Conservation (phyloP, 768 basidiomycete genomes). For the Dacryopinax primogenitus region DNA sequence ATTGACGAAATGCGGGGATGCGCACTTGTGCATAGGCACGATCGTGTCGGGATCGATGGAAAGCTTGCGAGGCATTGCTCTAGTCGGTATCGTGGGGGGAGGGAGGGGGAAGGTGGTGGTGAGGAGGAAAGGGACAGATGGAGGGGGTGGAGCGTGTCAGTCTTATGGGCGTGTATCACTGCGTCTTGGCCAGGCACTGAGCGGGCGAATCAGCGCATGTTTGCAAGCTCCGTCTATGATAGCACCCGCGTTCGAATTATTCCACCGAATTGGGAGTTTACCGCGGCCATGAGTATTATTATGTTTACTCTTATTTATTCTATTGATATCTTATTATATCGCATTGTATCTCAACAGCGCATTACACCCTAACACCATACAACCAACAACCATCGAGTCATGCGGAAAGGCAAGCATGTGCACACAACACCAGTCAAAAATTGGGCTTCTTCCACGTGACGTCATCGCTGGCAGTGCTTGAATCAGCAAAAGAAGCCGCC, state of each 20-base stretch:
- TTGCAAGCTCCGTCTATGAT: too few species aligned
- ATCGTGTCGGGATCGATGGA: conserved; percentile 70
- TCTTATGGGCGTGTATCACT: not conserved
- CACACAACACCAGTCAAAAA: not conserved
- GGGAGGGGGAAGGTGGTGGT: not conserved
- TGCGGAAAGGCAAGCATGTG: not conserved
- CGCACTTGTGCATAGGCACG: conserved; percentile 67
- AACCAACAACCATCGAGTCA: not conserved
- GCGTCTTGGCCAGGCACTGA: too few species aligned
- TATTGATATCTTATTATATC: too few species aligned
- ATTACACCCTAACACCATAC: too few species aligned
- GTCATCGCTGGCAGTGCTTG: not conserved
- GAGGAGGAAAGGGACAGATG: not conserved
- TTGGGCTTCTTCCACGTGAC: not conserved
- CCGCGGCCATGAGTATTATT: too few species aligned
- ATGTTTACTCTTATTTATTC: too few species aligned
- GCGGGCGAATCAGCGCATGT: too few species aligned
- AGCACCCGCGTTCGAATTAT: too few species aligned
- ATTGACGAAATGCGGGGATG: conserved; percentile 14
- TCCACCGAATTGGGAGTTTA: too few species aligned
- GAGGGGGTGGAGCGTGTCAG: conserved; percentile 2
- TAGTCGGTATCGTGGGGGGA: not conserved
- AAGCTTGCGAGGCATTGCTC: conserved; percentile 42
- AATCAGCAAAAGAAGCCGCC: not conserved
- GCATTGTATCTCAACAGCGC: too few species aligned